phyloP scores from a whole-genome alignment of 306 rosid species.

The Macrotyloma uniflorum region DNA sequence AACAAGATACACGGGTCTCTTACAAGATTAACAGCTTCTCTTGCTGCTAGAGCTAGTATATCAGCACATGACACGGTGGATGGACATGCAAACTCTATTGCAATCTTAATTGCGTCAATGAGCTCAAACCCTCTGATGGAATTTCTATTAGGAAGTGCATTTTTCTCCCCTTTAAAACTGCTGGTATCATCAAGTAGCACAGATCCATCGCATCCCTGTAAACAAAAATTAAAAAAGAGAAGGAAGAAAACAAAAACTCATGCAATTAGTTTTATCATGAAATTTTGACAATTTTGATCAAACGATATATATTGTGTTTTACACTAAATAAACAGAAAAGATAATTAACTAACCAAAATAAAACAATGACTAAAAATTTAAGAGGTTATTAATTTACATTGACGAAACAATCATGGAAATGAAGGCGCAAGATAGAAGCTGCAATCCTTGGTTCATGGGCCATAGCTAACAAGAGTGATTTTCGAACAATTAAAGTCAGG shows the following conservation, averaged over 20 bases:
- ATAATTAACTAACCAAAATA: background rate
- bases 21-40: conserved; percentile 72
- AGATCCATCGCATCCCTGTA: conserved; percentile 75
- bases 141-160: conserved; percentile 53
- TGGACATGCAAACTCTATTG: conserved; percentile 64
- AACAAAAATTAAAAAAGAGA: background rate
- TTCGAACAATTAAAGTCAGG: conserved; percentile 45
- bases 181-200: conserved; percentile 67
- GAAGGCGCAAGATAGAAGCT: no score
- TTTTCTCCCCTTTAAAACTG: conserved; percentile 67
- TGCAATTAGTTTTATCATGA: background rate
- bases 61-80: conserved; percentile 74
- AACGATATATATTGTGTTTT: background rate
- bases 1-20: conserved; percentile 22
- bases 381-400: conserved; percentile 40
- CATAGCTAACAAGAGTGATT: conserved; percentile 52
- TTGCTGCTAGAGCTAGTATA: conserved; percentile 63
- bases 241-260: background rate
- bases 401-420: conserved; percentile 76
- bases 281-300: background rate
- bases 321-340: background rate
- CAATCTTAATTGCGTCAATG: conserved; percentile 61
- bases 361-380: background rate
- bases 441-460: conserved; percentile 63
- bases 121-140: conserved; percentile 71